Evolutionary conservation across 2,329 filamentous ascomycete species (phyloP).

Genomic region (Periglandula ipomoeae): DNA sequence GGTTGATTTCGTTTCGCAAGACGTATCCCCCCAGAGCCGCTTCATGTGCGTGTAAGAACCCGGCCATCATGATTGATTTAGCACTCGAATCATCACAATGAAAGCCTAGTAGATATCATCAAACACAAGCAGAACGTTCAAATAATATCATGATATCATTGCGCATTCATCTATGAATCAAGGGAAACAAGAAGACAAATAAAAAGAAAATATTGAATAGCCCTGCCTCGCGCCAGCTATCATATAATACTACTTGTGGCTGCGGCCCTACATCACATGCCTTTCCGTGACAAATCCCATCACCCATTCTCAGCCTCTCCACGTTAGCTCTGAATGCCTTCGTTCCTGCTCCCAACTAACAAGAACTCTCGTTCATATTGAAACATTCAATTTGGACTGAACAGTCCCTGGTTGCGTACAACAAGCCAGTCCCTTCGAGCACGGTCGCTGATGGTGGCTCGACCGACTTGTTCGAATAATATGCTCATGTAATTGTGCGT

Average conservation of each 20-base stretch:
- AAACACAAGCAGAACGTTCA: too few species aligned
- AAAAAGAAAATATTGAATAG: constrained; percentile 24
- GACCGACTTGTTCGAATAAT: not conserved
- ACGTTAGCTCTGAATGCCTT: too few species aligned
- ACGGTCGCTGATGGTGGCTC: not conserved
- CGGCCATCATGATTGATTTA: too few species aligned
- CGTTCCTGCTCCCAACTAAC: not conserved
- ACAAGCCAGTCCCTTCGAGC: not conserved
- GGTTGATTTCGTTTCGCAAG: too few species aligned
- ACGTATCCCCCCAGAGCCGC: too few species aligned
- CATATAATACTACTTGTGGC: constrained; percentile 2
- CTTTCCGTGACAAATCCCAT: not conserved
- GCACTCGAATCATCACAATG: too few species aligned
- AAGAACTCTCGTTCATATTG: not conserved
- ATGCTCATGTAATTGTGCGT: not conserved
- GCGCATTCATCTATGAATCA: constrained; percentile 27
- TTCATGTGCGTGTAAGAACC: not conserved
- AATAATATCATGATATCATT: constrained; percentile 16
- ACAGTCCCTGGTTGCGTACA: not conserved
- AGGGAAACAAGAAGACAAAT: constrained; percentile 21
- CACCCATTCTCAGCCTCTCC: not conserved
- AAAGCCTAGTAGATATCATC: too few species aligned
- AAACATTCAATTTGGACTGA: not conserved
- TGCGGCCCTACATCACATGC: not conserved
- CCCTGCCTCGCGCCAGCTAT: constrained; percentile 6